Conservation (phyloP, 2,329 filamentous ascomycete species). For the Alternaria postmessia region DNA sequence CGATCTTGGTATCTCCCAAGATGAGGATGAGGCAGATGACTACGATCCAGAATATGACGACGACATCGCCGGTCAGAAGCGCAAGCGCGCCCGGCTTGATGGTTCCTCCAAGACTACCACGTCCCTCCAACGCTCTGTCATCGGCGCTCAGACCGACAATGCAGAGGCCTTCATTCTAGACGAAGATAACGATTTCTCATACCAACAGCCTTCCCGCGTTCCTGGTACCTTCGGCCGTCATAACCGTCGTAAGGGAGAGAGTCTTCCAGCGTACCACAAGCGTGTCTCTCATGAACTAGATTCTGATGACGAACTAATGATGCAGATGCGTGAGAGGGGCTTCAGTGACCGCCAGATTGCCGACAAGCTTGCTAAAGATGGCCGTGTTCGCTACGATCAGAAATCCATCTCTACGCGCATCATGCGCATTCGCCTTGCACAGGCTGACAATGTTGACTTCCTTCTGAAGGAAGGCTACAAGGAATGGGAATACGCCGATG, state of each 20-base stretch:
- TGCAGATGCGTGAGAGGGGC: slow-evolving; percentile 53
- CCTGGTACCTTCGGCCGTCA: slow-evolving; percentile 36
- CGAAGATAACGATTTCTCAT: slow-evolving; percentile 22
- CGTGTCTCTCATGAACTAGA: slow-evolving; percentile 55
- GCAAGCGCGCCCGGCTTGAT: slow-evolving; percentile 25
- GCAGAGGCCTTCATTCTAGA: slow-evolving; percentile 34
- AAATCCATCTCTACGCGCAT: slow-evolving; percentile 61
- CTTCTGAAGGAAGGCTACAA: slow-evolving; percentile 57
- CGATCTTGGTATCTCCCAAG: slow-evolving; percentile 13
- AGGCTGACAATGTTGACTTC: slow-evolving; percentile 55
- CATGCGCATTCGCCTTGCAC: slow-evolving; percentile 54
- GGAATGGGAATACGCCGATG: slow-evolving; percentile 61
- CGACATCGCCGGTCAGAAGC: slow-evolving; percentile 17
- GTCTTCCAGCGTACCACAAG: slow-evolving; percentile 52
- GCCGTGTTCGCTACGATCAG: slow-evolving; percentile 54
- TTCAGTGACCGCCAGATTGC: slow-evolving; percentile 57
- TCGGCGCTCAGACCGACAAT: slow-evolving; percentile 20
- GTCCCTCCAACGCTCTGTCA: slow-evolving; percentile 18
- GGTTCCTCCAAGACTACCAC: slow-evolving; percentile 9
- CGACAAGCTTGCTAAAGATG: slow-evolving; percentile 52
- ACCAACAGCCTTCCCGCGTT: slow-evolving; percentile 19
- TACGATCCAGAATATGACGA: slow-evolving; percentile 18
- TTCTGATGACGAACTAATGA: slow-evolving; percentile 58
- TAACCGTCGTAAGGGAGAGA: slow-evolving; percentile 42
- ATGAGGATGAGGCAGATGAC: slow-evolving; percentile 15